A percentile compares a stretch with the other conserved stretches of the same genome.
phyloP scores from a whole-genome alignment of 1,284 basidiomycete genomes.

The Exobasidium cylindrosporum region DNA sequence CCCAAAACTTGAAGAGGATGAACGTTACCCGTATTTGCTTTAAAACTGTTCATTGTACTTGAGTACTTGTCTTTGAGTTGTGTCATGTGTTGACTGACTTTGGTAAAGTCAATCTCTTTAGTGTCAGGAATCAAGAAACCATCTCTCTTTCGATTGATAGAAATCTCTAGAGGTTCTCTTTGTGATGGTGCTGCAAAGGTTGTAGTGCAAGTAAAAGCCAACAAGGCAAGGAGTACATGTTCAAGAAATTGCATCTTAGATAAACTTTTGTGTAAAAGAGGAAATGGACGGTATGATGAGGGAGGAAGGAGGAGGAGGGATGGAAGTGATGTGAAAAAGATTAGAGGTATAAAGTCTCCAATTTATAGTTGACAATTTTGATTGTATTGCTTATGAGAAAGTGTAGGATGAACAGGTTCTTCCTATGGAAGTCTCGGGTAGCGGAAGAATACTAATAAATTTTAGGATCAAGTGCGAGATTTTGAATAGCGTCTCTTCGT shows the following conservation, averaged over 20 bases:
- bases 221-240: constrained; percentile 34
- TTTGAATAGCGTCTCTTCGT: no score
- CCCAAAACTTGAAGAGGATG: constrained; percentile 23
- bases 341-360: no score
- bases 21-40: constrained; percentile 42
- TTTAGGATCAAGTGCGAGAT: no score
- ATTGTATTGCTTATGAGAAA: no score
- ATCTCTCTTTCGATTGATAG: constrained; percentile 28
- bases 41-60: constrained; percentile 29
- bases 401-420: no score
- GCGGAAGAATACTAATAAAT: no score
- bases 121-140: constrained; percentile 23
- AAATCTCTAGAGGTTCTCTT: constrained; percentile 29
- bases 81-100: constrained; percentile 33
- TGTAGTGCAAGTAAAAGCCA: constrained; percentile 27
- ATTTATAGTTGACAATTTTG: no score
- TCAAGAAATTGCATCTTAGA: constrained; percentile 36
- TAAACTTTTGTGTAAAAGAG: neutral
- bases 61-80: constrained; percentile 34
- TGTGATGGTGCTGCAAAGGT: constrained; percentile 31
- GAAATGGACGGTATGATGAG: neutral
- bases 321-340: no score
- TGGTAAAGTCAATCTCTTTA: constrained; percentile 34
- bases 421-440: no score
- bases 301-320: constrained; percentile 3